A percentile compares a stretch with the other conserved stretches of the same genome.
Conservation (phyloP, 208 protist species). For the Acanthamoeba royreba region DNA sequence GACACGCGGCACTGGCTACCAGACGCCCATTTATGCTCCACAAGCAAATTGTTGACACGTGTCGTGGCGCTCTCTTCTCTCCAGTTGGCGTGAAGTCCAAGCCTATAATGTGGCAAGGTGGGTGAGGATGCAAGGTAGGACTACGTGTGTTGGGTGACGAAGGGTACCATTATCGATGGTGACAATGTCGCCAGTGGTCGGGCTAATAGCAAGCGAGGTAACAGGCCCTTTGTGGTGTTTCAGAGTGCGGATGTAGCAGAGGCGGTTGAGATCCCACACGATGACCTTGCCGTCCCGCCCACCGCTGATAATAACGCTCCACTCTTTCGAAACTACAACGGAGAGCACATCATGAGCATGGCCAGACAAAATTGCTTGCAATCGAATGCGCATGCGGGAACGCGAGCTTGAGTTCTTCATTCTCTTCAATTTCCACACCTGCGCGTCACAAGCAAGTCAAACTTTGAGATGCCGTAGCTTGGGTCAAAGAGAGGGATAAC, state of each 20-base stretch:
- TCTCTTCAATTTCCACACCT: conserved; percentile 37
- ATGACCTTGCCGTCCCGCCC: conserved; percentile 63
- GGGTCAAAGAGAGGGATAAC: not conserved
- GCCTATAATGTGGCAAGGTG: not conserved
- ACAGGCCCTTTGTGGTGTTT: conserved; percentile 11
- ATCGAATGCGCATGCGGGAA: not conserved
- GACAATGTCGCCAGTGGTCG: conserved; percentile 21
- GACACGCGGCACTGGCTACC: not conserved
- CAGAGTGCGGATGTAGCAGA: conserved; percentile 59
- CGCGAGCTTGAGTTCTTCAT: not conserved
- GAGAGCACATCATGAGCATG: not conserved
- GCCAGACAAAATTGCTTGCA: not conserved
- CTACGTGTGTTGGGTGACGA: not conserved
- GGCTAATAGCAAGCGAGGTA: conserved; percentile 2
- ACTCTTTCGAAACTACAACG: conserved; percentile 23
- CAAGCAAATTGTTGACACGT: not conserved
- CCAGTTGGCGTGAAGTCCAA: not conserved
- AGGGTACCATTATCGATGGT: not conserved
- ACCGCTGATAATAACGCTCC: conserved; percentile 66
- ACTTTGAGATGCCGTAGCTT: not conserved
- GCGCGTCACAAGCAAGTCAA: not conserved
- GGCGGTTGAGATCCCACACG: conserved; percentile 73
- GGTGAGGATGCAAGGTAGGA: not conserved
- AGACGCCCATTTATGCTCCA: conserved; percentile 29
- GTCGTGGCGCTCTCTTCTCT: not conserved